Base-by-base conservation (phyloP, 2,329 filamentous ascomycete genomes). In the Neopestalotiopsis clavispora region DNA sequence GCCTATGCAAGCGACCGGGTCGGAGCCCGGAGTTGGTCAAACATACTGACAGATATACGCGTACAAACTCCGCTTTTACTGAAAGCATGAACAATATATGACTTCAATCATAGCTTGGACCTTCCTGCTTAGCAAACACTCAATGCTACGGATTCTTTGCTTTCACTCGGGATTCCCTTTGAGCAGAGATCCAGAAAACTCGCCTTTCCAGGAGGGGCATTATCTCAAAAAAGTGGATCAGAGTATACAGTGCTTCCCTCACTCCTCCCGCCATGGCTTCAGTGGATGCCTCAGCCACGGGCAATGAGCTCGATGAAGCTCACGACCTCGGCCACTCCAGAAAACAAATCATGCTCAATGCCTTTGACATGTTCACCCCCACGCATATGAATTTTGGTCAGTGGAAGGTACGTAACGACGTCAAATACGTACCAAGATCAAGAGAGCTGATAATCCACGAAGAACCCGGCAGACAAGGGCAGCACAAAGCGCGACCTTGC, bases 351-450 rank as follows among this genome's bases (percentile, higher is more conserved):
- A 74, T 91, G 4, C 80, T 91, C 63, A 91, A 91, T 79, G 89
- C 89, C 2, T 91, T 91, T 71, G 89, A 91, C 70, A 91, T 91
- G 88, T 88, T 84, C 3, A 90, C 89, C 0, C 84, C 90, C 3
- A 89, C 89, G 2, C 89, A 92, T 74, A 75, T 91, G 56, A 89
- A 87, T 0, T 88, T 89, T 1, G 90, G 90, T 0, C 89, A 91
- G 79, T 92, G 90, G 90, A 91, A 90, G 80, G 87, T 87, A 67
- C 23, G 23, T 28, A 28, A 28, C 3, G 3, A 28, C 23, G 23
- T 3, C 23, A 28, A 28, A 3, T 28, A 28, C 23, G 10, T 38
- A 38, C 34, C 7, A 65, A 23, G 34, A 20, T 9, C 14, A 34
- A 45, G 23, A n/a, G 17, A 40, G 32, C 30, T 56, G 20, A 62